phyloP scores from a whole-genome alignment of 2,329 filamentous ascomycete species.

The Colletotrichum viniferum region DNA sequence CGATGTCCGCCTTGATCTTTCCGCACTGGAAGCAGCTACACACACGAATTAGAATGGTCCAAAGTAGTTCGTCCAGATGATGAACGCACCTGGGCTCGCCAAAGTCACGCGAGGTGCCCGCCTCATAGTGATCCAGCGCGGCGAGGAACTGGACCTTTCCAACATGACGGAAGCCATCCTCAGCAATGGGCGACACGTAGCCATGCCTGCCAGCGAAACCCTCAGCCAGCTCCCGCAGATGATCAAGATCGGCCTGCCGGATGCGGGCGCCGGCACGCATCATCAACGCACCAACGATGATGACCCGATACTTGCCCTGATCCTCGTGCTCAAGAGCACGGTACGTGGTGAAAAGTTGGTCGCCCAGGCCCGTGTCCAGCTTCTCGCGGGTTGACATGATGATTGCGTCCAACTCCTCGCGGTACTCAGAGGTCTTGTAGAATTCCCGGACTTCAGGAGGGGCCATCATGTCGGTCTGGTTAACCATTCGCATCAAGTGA shows the following conservation, averaged over 20 bases:
- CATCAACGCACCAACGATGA: constrained; percentile 25
- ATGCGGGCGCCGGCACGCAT: constrained; percentile 28
- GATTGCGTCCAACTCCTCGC: background rate
- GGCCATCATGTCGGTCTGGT: background rate
- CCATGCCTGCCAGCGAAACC: constrained; percentile 1
- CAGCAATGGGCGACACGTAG: background rate
- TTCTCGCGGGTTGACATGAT: background rate
- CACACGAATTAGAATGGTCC: background rate
- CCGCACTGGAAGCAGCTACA: constrained; percentile 28
- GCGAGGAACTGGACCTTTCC: constrained; percentile 25
- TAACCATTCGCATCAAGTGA: background rate
- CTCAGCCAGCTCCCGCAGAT: constrained; percentile 21
- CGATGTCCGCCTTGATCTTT: constrained; percentile 19
- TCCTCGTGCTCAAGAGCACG: background rate
- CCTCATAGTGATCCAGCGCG: constrained; percentile 25
- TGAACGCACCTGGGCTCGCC: constrained; percentile 16
- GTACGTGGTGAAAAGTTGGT: background rate
- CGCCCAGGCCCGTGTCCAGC: background rate
- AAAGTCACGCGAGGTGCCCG: constrained; percentile 22
- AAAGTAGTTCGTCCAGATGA: background rate
- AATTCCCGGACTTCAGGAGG: background rate
- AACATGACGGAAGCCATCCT: constrained; percentile 22
- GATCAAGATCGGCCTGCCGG: constrained; percentile 21
- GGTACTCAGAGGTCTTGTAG: background rate
- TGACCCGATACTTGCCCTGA: constrained; percentile 19